Conservation (phyloP, 2,329 filamentous ascomycete genomes). For the Fusarium acutatum region DNA sequence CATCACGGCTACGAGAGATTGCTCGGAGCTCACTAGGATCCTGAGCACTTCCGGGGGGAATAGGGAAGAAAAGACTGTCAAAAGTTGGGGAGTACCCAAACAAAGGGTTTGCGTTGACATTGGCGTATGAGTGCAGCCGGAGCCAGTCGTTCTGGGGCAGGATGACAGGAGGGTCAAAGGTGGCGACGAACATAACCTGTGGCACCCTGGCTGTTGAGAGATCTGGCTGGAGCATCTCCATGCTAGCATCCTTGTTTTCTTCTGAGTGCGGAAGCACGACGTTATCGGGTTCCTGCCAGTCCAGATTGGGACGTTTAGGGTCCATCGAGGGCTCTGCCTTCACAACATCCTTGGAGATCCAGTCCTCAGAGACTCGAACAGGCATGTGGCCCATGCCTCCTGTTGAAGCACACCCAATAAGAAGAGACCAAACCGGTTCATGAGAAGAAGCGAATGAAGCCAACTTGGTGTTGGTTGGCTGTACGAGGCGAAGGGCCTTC, state of each 20-base stretch:
- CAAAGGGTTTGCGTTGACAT: conserved; percentile 52
- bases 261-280: conserved; percentile 63
- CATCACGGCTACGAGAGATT: conserved; percentile 58
- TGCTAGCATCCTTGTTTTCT: conserved; percentile 58
- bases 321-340: conserved; percentile 59
- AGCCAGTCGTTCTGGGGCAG: conserved; percentile 72
- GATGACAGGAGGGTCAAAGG: conserved; percentile 77
- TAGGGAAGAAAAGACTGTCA: conserved; percentile 66
- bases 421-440: conserved; percentile 70
- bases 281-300: conserved; percentile 78
- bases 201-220: conserved; percentile 64
- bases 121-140: conserved; percentile 67
- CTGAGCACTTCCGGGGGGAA: conserved; percentile 56
- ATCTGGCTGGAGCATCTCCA: conserved; percentile 61
- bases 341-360: conserved; percentile 75
- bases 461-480: conserved; percentile 47
- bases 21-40: conserved; percentile 67
- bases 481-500: conserved; percentile 67
- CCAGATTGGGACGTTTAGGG: conserved; percentile 58
- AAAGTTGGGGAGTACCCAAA: conserved; percentile 57
- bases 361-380: conserved; percentile 75
- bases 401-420: conserved; percentile 69
- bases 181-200: conserved; percentile 77
- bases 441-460: conserved; percentile 50
- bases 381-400: conserved; percentile 61